phyloP scores from a whole-genome alignment of 2,329 filamentous ascomycete genomes.

The Pseudogymnoascus sp. region DNA sequence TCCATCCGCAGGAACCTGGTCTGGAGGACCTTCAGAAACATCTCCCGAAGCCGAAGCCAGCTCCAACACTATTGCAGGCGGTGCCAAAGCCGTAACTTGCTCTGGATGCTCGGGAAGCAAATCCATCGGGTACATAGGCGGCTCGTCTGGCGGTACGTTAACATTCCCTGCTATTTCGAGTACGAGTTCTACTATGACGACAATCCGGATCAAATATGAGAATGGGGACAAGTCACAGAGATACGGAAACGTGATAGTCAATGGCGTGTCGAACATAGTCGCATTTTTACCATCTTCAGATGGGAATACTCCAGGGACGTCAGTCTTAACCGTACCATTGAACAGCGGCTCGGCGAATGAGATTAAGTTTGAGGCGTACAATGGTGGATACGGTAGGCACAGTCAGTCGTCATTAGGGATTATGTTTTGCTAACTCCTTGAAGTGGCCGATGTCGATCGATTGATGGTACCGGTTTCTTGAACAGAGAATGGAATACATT shows the following conservation, averaged over 20 bases:
- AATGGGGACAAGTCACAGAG: conserved; percentile 49
- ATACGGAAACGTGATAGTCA: conserved; percentile 48
- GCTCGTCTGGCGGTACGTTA: conserved; percentile 38
- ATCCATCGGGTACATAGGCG: conserved; percentile 50
- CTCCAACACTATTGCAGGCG: conserved; percentile 34
- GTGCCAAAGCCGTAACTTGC: conserved; percentile 42
- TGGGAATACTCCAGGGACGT: conserved; percentile 38
- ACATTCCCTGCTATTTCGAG: conserved; percentile 42
- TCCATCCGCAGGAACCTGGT: conserved; percentile 37
- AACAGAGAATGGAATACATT: conserved; percentile 20
- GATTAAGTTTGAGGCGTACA: conserved; percentile 38
- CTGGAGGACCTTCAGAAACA: conserved; percentile 38
- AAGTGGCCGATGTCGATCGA: conserved; percentile 46
- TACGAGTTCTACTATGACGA: conserved; percentile 38
- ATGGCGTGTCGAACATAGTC: conserved; percentile 42
- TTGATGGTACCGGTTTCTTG: conserved; percentile 44
- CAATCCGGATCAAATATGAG: conserved; percentile 47
- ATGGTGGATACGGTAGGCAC: conserved; percentile 33
- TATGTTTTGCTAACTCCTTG: conserved; percentile 14
- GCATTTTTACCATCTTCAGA: conserved; percentile 48
- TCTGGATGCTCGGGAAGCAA: conserved; percentile 42
- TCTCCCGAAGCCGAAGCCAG: conserved; percentile 46
- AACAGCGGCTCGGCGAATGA: conserved; percentile 41
- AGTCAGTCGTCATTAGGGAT: not conserved
- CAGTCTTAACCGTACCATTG: conserved; percentile 41